Conservation (phyloP, 2,329 filamentous ascomycete species). For the Fusarium paranaense region DNA sequence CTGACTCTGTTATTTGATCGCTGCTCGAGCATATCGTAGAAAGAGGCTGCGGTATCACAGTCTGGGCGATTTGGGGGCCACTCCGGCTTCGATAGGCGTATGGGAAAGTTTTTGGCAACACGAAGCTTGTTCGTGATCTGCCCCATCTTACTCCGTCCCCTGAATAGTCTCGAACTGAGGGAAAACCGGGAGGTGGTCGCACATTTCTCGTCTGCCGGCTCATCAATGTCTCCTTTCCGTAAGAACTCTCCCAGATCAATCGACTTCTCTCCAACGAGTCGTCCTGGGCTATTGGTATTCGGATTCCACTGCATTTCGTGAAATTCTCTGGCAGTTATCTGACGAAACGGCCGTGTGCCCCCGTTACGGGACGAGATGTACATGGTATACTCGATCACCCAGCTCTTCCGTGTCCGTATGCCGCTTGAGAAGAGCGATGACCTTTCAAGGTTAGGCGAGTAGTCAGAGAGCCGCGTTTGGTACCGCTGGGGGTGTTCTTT, state of each 20-base stretch:
- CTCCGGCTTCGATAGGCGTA: neutral
- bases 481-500: constrained; percentile 53
- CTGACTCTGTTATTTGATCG: constrained; percentile 37
- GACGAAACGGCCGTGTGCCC: constrained; percentile 53
- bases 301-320: constrained; percentile 56
- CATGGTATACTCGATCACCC: constrained; percentile 58
- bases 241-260: constrained; percentile 30
- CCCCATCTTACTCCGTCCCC: constrained; percentile 5
- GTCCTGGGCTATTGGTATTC: constrained; percentile 44
- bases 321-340: constrained; percentile 53
- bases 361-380: constrained; percentile 53
- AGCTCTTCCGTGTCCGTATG: constrained; percentile 54
- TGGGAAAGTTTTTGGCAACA: constrained; percentile 2
- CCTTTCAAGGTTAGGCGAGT: constrained; percentile 36
- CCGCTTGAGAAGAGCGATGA: constrained; percentile 29
- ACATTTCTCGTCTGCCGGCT: neutral
- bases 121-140: constrained; percentile 22
- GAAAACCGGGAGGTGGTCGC: neutral
- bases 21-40: constrained; percentile 20
- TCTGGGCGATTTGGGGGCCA: neutral
- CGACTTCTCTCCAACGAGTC: constrained; percentile 49
- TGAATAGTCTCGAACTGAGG: constrained; percentile 3
- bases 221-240: neutral
- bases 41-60: neutral
- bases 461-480: constrained; percentile 55